Conservation (phyloP, 306 rosid genomes). For the Corylus heterophylla region DNA sequence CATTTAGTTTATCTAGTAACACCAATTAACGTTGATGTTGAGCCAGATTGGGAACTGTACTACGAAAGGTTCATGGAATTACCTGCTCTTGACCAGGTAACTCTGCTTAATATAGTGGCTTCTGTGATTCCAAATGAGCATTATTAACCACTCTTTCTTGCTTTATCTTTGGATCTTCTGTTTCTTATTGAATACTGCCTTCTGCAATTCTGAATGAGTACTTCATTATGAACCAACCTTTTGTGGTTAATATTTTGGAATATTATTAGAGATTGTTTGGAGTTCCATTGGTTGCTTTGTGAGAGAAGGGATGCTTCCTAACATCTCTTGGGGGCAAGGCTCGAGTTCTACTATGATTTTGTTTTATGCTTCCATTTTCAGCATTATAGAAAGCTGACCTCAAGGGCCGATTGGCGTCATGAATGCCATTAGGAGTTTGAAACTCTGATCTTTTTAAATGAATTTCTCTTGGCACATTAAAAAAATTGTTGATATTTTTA, state of each 20-base stretch:
- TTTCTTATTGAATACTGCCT: background rate
- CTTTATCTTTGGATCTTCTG: background rate
- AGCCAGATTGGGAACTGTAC: slow-evolving; percentile 94
- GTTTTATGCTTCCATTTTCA: background rate
- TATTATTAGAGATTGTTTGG: background rate
- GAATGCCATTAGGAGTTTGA: background rate
- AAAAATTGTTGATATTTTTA: background rate
- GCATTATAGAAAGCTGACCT: background rate
- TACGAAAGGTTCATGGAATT: slow-evolving; percentile 77
- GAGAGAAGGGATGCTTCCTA: background rate
- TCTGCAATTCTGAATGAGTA: background rate
- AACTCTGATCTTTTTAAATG: background rate
- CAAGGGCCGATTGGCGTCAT: background rate
- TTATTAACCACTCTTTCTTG: slow-evolving; percentile 2
- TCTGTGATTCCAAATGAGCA: background rate
- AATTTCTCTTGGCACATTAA: background rate
- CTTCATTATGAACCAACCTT: too few relatives aligned
- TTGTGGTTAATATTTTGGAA: too few relatives aligned
- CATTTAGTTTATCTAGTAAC: slow-evolving; percentile 93
- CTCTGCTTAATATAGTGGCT: slow-evolving; percentile 10
- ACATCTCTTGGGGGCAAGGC: background rate
- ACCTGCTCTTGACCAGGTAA: slow-evolving; percentile 88
- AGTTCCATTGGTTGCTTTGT: background rate
- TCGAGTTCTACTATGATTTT: background rate
- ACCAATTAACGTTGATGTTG: slow-evolving; percentile 86